Evolutionary conservation across 106 monocot species (phyloP).

Genomic region (Acorus gramineus): DNA sequence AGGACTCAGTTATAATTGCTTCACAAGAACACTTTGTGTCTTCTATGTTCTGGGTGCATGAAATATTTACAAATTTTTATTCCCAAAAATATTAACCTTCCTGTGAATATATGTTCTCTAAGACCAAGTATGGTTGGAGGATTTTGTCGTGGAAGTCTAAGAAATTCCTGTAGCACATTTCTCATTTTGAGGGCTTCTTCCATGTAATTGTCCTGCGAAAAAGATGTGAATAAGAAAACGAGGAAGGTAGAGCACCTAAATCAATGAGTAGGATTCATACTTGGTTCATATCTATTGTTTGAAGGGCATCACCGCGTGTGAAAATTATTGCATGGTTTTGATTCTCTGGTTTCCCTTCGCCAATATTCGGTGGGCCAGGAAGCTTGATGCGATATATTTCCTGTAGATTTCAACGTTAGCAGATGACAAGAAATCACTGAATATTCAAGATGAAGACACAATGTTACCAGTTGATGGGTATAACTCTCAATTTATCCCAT

Average conservation of each 20-base stretch:
- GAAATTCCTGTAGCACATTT: constrained; percentile 73
- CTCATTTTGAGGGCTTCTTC: constrained; percentile 78
- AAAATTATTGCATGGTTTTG: constrained; percentile 85
- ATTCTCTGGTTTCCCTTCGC: constrained; percentile 86
- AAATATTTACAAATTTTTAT: too few relatives aligned
- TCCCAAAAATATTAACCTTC: constrained; percentile 29
- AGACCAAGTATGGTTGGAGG: constrained; percentile 68
- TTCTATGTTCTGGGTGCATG: too few relatives aligned
- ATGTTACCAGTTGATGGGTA: too few relatives aligned
- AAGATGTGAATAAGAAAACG: not conserved
- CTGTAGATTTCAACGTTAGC: constrained; percentile 13
- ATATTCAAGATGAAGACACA: too few relatives aligned
- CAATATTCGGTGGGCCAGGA: constrained; percentile 69
- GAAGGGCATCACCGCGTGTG: constrained; percentile 74
- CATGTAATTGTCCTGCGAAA: constrained; percentile 61
- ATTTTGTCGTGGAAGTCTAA: constrained; percentile 17
- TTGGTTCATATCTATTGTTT: constrained; percentile 87
- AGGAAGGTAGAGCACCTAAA: not conserved
- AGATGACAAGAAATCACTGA: too few relatives aligned
- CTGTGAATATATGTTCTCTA: constrained; percentile 79
- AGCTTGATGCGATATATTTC: constrained; percentile 78
- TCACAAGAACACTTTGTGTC: too few relatives aligned
- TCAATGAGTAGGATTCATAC: constrained; percentile 9
- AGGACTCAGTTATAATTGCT: too few relatives aligned
- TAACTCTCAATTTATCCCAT: too few relatives aligned